Conservation (phyloP, 2,329 filamentous ascomycete genomes). For the Drechslerella coelobrocha region DNA sequence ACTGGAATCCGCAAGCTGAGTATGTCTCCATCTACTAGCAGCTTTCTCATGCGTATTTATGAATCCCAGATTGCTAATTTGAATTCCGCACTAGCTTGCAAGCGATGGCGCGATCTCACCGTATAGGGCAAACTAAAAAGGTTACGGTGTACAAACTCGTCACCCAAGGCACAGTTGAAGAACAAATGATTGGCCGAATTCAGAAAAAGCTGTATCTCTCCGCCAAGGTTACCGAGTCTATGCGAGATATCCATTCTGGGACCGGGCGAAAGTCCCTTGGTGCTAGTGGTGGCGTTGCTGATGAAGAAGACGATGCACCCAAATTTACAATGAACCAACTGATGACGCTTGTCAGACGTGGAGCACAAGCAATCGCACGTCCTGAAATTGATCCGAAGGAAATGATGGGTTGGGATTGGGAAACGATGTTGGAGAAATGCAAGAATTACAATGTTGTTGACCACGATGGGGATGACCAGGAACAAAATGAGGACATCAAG, state of each 20-base stretch:
- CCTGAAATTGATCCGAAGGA: constrained; percentile 65
- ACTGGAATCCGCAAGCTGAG: constrained; percentile 55
- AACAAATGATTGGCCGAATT: constrained; percentile 67
- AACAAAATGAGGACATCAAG: constrained; percentile 56
- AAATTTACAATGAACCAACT: constrained; percentile 64
- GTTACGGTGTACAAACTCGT: constrained; percentile 67
- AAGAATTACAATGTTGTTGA: constrained; percentile 63
- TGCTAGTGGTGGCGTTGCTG: constrained; percentile 25
- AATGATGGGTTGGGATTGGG: constrained; percentile 67
- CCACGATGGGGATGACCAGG: constrained; percentile 56
- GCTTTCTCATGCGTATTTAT: background rate
- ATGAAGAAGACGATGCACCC: constrained; percentile 61
- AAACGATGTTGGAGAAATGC: constrained; percentile 64
- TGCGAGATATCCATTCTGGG: constrained; percentile 64
- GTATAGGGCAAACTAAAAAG: constrained; percentile 65
- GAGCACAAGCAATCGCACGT: constrained; percentile 64
- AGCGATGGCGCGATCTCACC: constrained; percentile 65
- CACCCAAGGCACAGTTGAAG: constrained; percentile 66
- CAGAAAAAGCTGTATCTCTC: constrained; percentile 69
- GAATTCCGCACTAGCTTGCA: constrained; percentile 62
- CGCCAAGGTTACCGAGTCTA: constrained; percentile 67
- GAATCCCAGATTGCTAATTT: constrained; percentile 56
- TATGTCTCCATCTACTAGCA: constrained; percentile 7
- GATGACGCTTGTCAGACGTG: constrained; percentile 65
- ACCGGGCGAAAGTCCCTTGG: constrained; percentile 51